Conservation (phyloP, 2,329 filamentous ascomycete genomes). For the Talaromyces sp. region DNA sequence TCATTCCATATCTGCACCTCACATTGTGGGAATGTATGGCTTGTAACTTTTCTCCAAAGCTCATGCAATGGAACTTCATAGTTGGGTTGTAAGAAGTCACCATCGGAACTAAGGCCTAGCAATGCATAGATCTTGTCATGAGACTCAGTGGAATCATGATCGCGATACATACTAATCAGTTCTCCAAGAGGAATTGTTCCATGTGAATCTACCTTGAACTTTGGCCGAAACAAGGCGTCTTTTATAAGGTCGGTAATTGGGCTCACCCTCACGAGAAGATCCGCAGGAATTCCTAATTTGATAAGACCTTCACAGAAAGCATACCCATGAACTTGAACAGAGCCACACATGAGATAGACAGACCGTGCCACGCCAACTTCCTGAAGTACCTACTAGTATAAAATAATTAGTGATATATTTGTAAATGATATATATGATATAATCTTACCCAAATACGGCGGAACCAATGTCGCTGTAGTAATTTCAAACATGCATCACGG, state of each 20-base stretch:
- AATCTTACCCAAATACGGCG: neutral
- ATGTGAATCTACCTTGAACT: neutral
- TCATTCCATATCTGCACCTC: neutral
- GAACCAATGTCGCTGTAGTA: neutral
- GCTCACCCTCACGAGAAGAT: neutral
- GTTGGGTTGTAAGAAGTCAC: neutral
- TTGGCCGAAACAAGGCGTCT: neutral
- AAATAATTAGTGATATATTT: neutral
- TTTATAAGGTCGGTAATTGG: neutral
- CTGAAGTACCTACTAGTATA: too few species aligned
- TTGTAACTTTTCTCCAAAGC: neutral
- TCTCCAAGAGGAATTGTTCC: neutral
- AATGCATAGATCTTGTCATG: neutral
- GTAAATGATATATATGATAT: neutral
- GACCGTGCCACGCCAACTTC: neutral
- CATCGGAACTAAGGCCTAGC: neutral
- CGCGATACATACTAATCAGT: neutral
- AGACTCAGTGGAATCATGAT: neutral
- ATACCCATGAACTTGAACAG: neutral
- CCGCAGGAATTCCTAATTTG: neutral
- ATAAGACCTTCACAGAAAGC: neutral
- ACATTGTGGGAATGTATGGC: neutral
- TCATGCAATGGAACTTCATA: neutral
- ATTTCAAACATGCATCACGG: neutral
- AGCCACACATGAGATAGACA: neutral